Conservation (phyloP, 176 grass and related monocot genomes). For the Avena atlantica region DNA sequence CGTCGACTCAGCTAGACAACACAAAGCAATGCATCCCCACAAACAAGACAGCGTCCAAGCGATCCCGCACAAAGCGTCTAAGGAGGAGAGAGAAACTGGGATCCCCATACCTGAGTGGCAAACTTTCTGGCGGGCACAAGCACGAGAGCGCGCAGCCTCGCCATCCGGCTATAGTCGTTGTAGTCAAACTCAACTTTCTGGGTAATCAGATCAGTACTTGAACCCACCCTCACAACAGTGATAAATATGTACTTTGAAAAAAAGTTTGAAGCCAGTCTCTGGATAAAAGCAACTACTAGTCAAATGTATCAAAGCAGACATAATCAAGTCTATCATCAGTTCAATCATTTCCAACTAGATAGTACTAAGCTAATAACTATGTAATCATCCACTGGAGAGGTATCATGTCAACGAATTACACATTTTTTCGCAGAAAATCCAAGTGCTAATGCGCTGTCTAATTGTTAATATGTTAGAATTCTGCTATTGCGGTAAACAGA, state of each 20-base stretch:
- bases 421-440: background rate
- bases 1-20: background rate
- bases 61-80: background rate
- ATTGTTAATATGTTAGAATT: background rate
- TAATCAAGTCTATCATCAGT: slow-evolving; percentile 10
- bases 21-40: too few species aligned
- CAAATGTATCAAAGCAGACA: slow-evolving; percentile 1
- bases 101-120: slow-evolving; percentile 58
- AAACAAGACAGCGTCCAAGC: too few species aligned
- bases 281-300: slow-evolving; percentile 26
- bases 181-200: slow-evolving; percentile 70
- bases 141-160: slow-evolving; percentile 61
- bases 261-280: slow-evolving; percentile 78
- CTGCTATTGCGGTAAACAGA: slow-evolving; percentile 24
- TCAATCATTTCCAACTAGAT: slow-evolving; percentile 1
- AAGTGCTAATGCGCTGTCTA: background rate
- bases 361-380: background rate
- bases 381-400: background rate
- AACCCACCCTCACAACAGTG: slow-evolving; percentile 79
- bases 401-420: background rate
- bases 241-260: slow-evolving; percentile 84
- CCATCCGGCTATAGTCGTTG: slow-evolving; percentile 24
- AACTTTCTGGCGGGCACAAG: slow-evolving; percentile 82
- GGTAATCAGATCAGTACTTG: slow-evolving; percentile 82
- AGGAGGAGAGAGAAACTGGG: background rate